phyloP scores from a whole-genome alignment of 768 basidiomycete genomes.

The Xerocomellus chrysenteron region DNA sequence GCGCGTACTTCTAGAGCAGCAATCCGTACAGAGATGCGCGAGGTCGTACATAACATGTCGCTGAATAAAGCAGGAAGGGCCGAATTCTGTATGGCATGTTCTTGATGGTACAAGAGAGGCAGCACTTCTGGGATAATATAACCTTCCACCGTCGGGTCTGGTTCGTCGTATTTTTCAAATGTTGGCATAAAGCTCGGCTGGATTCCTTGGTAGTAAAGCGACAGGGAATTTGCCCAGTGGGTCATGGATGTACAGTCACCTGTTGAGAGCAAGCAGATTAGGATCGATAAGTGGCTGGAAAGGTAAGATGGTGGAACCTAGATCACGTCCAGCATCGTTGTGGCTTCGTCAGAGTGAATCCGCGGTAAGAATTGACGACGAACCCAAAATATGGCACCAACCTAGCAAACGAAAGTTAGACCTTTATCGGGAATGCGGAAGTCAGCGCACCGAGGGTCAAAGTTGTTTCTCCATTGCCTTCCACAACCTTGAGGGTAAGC shows the following conservation, averaged over 20 bases:
- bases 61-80: neutral
- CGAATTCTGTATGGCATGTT: neutral
- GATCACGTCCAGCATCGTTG: neutral
- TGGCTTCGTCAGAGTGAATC: neutral
- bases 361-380: neutral
- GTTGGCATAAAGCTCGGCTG: neutral
- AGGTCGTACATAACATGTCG: neutral
- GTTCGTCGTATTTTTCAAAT: slow-evolving; percentile 2
- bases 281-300: neutral
- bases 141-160: neutral
- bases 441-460: neutral
- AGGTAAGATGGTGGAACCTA: neutral
- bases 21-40: neutral
- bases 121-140: neutral
- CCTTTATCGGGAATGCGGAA: neutral
- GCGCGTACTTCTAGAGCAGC: neutral
- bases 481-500: slow-evolving; percentile 3
- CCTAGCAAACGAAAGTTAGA: neutral
- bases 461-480: slow-evolving; percentile 2
- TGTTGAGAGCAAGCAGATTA: neutral
- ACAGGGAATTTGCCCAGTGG: neutral
- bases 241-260: slow-evolving; percentile 7
- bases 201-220: neutral
- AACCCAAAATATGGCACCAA: slow-evolving; percentile 5
- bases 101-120: slow-evolving; percentile 1